These are phyloP conservation scores for Neonectria ditissima DNA, from an alignment of 2,329 filamentous ascomycete genomes.

Conservation along the genomic window DNA sequence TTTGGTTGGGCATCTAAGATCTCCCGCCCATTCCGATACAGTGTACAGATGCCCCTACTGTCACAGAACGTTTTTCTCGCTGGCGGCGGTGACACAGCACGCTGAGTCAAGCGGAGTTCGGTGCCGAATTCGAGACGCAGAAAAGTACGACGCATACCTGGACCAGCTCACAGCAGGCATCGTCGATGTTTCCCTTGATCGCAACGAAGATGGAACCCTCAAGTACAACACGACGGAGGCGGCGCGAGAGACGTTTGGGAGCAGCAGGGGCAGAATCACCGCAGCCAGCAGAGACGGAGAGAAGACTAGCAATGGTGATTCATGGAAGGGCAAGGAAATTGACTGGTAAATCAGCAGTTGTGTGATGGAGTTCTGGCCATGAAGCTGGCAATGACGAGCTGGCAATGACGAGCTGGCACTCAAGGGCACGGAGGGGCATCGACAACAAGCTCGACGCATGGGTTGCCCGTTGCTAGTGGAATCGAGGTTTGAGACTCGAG, in stretches of 20 bases:
- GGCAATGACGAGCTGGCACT: not conserved
- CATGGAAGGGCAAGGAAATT: constrained; percentile 16
- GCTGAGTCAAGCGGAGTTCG: constrained; percentile 57
- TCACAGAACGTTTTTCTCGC: constrained; percentile 53
- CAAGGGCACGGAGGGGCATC: not conserved
- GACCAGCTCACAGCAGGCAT: constrained; percentile 50
- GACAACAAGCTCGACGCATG: not conserved
- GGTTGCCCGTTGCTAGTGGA: not conserved
- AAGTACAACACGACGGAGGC: constrained; percentile 42
- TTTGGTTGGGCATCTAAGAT: constrained; percentile 59
- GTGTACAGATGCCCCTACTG: constrained; percentile 60
- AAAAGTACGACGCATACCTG: constrained; percentile 50
- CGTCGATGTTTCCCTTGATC: constrained; percentile 38
- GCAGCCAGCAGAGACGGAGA: not conserved
- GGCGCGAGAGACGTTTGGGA: constrained; percentile 14
- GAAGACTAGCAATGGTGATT: constrained; percentile 13
- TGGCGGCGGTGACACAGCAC: constrained; percentile 60
- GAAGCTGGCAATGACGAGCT: not conserved
- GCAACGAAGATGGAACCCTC: constrained; percentile 45
- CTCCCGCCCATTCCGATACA: constrained; percentile 53
- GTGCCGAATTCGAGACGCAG: constrained; percentile 58
- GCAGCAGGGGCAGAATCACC: not conserved
- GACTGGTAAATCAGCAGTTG: constrained; percentile 25
- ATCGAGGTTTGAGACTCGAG: not conserved
- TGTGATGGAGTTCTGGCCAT: not conserved